Percentiles rank a stretch among this genome's conserved stretches.
phyloP scores from a whole-genome alignment of 179 eudicot species.

The Amaranthus tricolor region DNA sequence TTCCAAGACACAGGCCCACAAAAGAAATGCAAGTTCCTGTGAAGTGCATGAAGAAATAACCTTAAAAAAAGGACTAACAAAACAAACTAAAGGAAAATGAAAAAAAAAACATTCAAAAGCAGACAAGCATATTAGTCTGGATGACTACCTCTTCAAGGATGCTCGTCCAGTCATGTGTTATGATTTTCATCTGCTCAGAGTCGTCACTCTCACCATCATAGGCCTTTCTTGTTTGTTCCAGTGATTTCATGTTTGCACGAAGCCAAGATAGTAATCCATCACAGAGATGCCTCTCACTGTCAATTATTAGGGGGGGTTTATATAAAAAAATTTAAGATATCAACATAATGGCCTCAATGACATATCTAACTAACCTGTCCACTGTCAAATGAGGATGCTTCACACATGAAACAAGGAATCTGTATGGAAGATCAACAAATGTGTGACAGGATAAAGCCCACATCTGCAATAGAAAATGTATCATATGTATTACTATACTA shows the following conservation, averaged over 20 bases:
- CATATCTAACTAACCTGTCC: constrained; percentile 51
- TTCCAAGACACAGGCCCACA: too few relatives aligned
- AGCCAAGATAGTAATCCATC: constrained; percentile 69
- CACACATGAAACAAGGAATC: constrained; percentile 51
- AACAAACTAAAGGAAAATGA: background rate
- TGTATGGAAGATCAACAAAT: constrained; percentile 50
- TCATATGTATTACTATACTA: constrained; percentile 4
- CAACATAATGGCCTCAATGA: background rate
- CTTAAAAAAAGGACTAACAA: background rate
- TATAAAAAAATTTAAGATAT: background rate
- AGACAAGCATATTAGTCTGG: background rate
- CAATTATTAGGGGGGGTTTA: background rate
- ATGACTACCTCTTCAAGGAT: constrained; percentile 51
- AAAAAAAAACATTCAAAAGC: background rate
- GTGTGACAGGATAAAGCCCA: constrained; percentile 52
- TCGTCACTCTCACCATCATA: constrained; percentile 27
- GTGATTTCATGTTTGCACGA: constrained; percentile 37
- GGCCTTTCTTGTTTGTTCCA: constrained; percentile 17
- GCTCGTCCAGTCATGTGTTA: constrained; percentile 24
- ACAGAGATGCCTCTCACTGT: constrained; percentile 85
- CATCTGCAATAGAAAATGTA: constrained; percentile 49
- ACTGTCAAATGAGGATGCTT: constrained; percentile 68
- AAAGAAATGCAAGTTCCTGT: background rate
- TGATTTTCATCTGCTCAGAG: constrained; percentile 9
- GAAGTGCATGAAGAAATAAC: background rate